These are phyloP conservation scores for Vigna mungo DNA, from an alignment of 306 rosid species.

Conservation along the genomic window DNA sequence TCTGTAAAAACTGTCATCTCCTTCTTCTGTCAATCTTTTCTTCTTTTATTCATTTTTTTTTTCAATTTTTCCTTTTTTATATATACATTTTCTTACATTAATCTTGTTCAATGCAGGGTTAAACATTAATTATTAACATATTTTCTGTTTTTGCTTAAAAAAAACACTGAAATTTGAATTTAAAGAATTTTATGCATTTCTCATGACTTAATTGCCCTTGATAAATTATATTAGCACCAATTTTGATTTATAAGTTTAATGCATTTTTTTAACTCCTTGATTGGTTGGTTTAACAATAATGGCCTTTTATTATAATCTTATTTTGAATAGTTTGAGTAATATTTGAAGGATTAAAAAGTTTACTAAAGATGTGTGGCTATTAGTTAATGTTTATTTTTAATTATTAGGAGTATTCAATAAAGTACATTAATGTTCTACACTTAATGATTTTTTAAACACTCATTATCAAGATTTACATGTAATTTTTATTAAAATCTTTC, in stretches of 20 bases:
- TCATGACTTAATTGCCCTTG: no score
- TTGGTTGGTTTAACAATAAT: neutral
- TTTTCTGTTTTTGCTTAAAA: neutral
- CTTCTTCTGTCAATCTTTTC: conserved; percentile 5
- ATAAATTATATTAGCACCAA: neutral
- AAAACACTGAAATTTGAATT: neutral
- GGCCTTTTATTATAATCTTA: neutral
- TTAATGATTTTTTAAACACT: neutral
- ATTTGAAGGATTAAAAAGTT: neutral
- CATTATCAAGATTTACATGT: neutral
- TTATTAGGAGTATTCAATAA: neutral
- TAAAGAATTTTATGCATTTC: neutral
- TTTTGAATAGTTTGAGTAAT: neutral
- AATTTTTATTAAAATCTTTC: neutral
- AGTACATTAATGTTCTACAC: neutral
- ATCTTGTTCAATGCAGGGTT: neutral
- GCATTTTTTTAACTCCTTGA: neutral
- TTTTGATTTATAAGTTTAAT: neutral
- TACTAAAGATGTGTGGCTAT: neutral
- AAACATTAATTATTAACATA: neutral
- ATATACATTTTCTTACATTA: no score
- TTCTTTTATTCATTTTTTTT: conserved; percentile 10
- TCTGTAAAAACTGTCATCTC: conserved; percentile 37
- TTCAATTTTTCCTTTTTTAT: neutral
- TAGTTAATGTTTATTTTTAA: neutral